Evolutionary conservation across 371 early-diverging fungal genomes (phyloP), one percentile per base, ranked within the genome.

Genomic region (Entomophthora muscae): DNA sequence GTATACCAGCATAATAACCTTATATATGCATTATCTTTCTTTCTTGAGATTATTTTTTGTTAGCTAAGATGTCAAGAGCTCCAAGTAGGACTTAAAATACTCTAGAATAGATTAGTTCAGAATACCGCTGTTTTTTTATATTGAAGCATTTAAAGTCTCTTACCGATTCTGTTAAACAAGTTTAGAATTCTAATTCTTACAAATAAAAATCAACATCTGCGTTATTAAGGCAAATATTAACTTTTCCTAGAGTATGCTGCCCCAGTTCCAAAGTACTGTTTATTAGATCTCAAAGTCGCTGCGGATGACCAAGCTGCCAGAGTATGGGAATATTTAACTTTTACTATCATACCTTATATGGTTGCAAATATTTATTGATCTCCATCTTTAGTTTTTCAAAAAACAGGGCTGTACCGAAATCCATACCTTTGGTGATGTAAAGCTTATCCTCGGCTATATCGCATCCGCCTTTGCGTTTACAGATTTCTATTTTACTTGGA

Each of bases 231-330:
- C 42, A 17, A 5, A 10, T 17, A 42, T 42, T 42, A 10, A 10
- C 42, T 17, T 42, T 42, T 42, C 17, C 17, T 42, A 42, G 42
- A 42, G 17, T 42, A 42, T 42, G 5, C 42, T 42, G 58, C 29
- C 13, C 13, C 29, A n/a, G 13, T 57, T 21, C 58, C 31, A 21
- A 61, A 61, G 42, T 61, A 61, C 26, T 33, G 42, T 33, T 22
- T 61, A n/a, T 24, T 61, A 24, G 61, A 61, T 61, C 33, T 61
- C n/a, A 61, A 61, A 22, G 61, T 61, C 2, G 61, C 61, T 33
- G 61, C 61, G 2, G 61, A 61, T 61, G 61, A 51, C 26, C 33
- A 61, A 24, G 61, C 42, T 22, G 23, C 61, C 3, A 61, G 32
- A 33, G 61, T 61, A 61, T 24, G 28, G n/a, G 22, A 7, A 29